phyloP scores from a whole-genome alignment of 2,329 filamentous ascomycete genomes.

The Phoma sp. region DNA sequence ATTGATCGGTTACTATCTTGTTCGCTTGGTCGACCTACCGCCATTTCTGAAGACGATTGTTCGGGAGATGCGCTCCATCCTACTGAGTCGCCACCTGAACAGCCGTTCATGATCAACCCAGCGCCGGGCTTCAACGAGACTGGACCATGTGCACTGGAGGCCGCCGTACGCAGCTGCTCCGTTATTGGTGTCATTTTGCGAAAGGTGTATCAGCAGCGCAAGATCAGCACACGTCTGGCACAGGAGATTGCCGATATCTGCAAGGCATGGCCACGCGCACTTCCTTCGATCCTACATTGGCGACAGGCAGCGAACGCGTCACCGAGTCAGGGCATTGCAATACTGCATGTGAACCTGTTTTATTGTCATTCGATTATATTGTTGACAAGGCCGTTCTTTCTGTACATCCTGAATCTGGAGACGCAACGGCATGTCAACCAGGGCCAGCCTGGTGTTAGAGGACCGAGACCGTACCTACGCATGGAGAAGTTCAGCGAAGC shows the following conservation, averaged over 20 bases:
- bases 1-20: conserved; percentile 70
- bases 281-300: conserved; percentile 60
- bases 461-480: conserved; percentile 40
- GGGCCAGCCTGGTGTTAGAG: conserved; percentile 27
- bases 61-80: conserved; percentile 57
- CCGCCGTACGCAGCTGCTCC: conserved; percentile 64
- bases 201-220: conserved; percentile 66
- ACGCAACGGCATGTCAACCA: conserved; percentile 47
- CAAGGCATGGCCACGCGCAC: conserved; percentile 59
- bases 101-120: conserved; percentile 22
- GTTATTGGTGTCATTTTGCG: conserved; percentile 66
- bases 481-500: conserved; percentile 60
- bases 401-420: conserved; percentile 61
- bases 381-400: conserved; percentile 69
- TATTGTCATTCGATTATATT: conserved; percentile 70
- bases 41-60: conserved; percentile 69
- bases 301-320: conserved; percentile 55
- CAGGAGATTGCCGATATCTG: conserved; percentile 65
- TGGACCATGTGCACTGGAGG: conserved; percentile 58
- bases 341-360: conserved; percentile 69
- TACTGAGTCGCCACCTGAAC: conserved; percentile 32
- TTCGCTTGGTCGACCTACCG: conserved; percentile 67
- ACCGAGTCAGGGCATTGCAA: conserved; percentile 62
- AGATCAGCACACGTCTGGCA: conserved; percentile 64
- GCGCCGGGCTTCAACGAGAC: conserved; percentile 41